Conservation (phyloP, 257 asterid genomes). For the Echium plantagineum region DNA sequence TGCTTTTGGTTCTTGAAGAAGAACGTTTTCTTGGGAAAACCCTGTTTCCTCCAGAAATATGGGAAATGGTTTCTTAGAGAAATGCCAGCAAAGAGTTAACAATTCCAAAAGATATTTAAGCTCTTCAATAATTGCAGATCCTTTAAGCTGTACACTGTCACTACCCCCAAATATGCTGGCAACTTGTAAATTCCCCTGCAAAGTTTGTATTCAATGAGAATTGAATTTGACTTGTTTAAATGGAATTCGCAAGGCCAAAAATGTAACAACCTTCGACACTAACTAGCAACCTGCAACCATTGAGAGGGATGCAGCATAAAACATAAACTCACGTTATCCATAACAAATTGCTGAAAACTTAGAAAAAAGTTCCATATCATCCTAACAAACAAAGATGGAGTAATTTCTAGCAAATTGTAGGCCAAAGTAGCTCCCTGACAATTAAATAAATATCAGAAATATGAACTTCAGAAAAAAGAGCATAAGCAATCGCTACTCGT, state of each 20-base stretch:
- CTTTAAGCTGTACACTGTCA: slow-evolving; percentile 67
- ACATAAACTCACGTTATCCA: too few species aligned
- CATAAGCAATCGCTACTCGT: slow-evolving; percentile 1
- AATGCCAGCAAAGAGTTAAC: slow-evolving; percentile 92
- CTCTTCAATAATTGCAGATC: slow-evolving; percentile 65
- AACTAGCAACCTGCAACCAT: too few species aligned
- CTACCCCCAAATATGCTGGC: slow-evolving; percentile 72
- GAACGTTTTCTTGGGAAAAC: slow-evolving; percentile 63
- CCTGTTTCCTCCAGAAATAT: slow-evolving; percentile 88
- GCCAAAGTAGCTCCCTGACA: not conserved
- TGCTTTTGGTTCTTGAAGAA: slow-evolving; percentile 97
- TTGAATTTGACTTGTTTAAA: too few species aligned
- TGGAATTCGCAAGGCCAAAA: too few species aligned
- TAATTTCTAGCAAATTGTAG: not conserved
- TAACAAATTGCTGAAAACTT: too few species aligned
- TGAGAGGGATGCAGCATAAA: too few species aligned
- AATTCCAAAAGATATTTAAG: slow-evolving; percentile 66
- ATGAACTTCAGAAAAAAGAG: too few species aligned
- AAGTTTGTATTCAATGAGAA: too few species aligned
- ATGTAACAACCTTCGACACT: too few species aligned
- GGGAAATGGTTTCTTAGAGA: slow-evolving; percentile 82
- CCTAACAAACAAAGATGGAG: too few species aligned
- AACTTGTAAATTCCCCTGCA: slow-evolving; percentile 75
- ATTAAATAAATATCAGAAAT: not conserved
- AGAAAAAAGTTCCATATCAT: too few species aligned